Conservation (phyloP, 257 asterid genomes). For the Nicotiana noctiflora region DNA sequence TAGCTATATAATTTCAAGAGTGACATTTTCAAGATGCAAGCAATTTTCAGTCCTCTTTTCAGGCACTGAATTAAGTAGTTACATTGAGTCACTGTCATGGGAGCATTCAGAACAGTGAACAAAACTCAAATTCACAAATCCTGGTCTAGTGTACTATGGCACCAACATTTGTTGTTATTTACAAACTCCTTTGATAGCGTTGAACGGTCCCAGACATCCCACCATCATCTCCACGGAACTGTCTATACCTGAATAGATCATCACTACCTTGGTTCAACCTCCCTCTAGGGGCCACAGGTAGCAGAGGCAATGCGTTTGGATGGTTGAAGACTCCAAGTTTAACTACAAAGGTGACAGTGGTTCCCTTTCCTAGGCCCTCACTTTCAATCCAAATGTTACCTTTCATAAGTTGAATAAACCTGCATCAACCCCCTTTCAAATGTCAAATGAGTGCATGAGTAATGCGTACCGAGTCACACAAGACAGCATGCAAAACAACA, state of each 20-base stretch:
- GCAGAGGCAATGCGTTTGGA: constrained; percentile 16
- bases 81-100: background rate
- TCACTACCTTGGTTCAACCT: constrained; percentile 22
- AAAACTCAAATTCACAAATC: background rate
- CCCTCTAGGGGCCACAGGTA: constrained; percentile 7
- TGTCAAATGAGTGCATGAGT: background rate
- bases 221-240: constrained; percentile 20
- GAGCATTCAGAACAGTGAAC: background rate
- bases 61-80: background rate
- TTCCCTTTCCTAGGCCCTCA: constrained; percentile 54
- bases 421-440: constrained; percentile 12
- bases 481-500: background rate
- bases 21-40: background rate
- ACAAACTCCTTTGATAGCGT: constrained; percentile 18
- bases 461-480: background rate
- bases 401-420: constrained; percentile 62
- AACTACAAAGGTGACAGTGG: constrained; percentile 37
- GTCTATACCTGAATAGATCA: constrained; percentile 24
- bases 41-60: background rate
- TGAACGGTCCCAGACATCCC: background rate
- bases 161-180: background rate
- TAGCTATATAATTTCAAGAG: background rate
- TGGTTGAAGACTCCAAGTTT: constrained; percentile 34
- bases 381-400: constrained; percentile 66
- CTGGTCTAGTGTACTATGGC: background rate